Base-by-base conservation (phyloP, 495 filamentous ascomycete genomes). In the Letharia lupina region DNA sequence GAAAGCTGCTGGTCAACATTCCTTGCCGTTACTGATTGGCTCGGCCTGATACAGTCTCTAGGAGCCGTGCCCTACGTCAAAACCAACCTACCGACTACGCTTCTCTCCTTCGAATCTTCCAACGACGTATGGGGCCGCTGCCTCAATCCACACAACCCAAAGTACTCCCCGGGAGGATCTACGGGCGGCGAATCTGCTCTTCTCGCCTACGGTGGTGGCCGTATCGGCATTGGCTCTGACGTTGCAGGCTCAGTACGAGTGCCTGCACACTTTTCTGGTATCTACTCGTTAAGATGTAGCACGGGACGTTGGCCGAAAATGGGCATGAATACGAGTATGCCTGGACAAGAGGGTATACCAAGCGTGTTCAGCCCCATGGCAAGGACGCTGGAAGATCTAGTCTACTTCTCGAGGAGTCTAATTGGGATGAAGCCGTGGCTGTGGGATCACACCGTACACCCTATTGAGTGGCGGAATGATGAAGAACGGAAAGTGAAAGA, bases 321-420 rank as follows among this genome's bases (percentile, higher is more conserved):
- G 48, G 94, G 93, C 9, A 88, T 91, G 67, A 79, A 81, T 47
- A 96, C 94, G 4, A 93, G 89, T 68, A 97, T 97, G 93, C 85
- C 89, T 0, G 93, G 93, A 0, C 93, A 98, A 75, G 93, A 98
- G 74, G 93, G 93, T 5, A 86, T 98, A 42, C 82, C 89, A 4
- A 90, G 87, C 71, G 90, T 96, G 33, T 97, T 93, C 75, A 93
- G 89, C 63, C 93, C 93, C 5, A 97, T 98, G 94, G 83, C 94
- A 15, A 83, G 91, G 65, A 96, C 94, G 2, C 75, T 97, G 71
- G 84, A 83, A 50, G 93, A 98, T 72, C 76, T 98, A 44, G 82
- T 81, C 20, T 96, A 95, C 75, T 96, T 98, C 74, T 86, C 89
- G n/a, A 82, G 83, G 50, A 83, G 85, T 33, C 40, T 72, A 13